Percentiles rank a stretch among this genome's conserved stretches.
Evolutionary conservation across 495 filamentous ascomycete genomes (phyloP).

Genomic region (Hypoxylon perforatum): DNA sequence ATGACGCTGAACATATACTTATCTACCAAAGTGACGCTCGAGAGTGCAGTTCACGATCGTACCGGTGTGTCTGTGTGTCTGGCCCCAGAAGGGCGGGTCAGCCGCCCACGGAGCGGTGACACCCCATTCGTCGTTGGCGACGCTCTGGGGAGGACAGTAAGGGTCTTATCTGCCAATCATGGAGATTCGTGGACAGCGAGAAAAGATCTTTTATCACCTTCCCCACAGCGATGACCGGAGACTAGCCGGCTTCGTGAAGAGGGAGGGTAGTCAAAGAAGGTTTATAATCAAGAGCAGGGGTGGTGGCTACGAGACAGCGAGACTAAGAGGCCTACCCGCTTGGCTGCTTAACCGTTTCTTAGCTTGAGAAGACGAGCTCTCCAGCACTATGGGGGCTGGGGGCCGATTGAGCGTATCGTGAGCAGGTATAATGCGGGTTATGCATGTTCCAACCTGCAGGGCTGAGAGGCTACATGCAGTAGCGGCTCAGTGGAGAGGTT

Average conservation of each 20-base stretch:
- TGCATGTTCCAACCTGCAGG: conserved; percentile 13
- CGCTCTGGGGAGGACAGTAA: neutral
- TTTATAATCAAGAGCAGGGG: conserved; percentile 12
- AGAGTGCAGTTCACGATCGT: conserved; percentile 37
- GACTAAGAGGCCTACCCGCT: neutral
- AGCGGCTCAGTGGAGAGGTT: neutral
- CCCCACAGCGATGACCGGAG: conserved; percentile 36
- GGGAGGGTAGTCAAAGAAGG: neutral
- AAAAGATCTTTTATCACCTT: conserved; percentile 15
- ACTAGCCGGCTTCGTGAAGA: neutral
- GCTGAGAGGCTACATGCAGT: conserved; percentile 17
- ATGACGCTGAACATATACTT: conserved; percentile 21
- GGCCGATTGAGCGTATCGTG: conserved; percentile 13
- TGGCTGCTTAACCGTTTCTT: conserved; percentile 1
- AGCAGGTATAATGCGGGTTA: neutral
- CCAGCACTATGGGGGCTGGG: neutral
- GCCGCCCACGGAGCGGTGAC: conserved; percentile 4
- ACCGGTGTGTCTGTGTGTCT: conserved; percentile 33
- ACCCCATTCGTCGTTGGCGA: conserved; percentile 22
- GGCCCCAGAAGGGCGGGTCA: neutral
- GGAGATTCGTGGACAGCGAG: conserved; percentile 10
- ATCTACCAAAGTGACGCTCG: conserved; percentile 27
- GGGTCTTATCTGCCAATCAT: conserved; percentile 40
- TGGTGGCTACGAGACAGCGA: neutral
- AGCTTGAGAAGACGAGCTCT: conserved; percentile 6